Base-by-base conservation (phyloP, 1,139 yeast genomes). In the Pichia sp. region DNA sequence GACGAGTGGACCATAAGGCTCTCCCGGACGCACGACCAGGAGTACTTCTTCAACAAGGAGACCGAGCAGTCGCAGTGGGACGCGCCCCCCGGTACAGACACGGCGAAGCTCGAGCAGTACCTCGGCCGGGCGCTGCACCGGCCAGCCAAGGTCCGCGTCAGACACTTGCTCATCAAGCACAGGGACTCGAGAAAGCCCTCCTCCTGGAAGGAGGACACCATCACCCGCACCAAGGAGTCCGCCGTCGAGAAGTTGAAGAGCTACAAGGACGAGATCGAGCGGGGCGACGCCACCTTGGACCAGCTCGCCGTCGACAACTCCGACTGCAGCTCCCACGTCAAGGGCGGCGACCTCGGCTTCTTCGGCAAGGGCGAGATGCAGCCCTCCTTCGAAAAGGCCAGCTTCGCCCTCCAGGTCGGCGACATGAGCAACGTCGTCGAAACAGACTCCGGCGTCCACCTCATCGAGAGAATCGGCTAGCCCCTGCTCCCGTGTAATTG, bases 361-460 rank as follows among this genome's bases (percentile, higher is more conserved):
- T 93, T 93, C 67, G 90, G 88, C 29, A 82, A 79, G 57, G 97
- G 97, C 42, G 92, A 86, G 65, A 93, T 93, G 99, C 98, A 93
- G 69, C 96, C 96, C 48, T 75, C 85, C 56, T 93, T 93, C 67
- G 99, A 93, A 69, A 84, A 84, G 58, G 96, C 95, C 2, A 86
- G 97, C 0, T 92, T 87, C 68, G 84, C 73, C 8, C 75, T 93
- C 62, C 82, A 88, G 62, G 84, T 90, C 10, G 97, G 96, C 16
- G 95, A 90, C 67, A 71, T 88, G 53, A 86, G 96, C 66, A 87
- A 82, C 52, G 81, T 90, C 26, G 85, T 93, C 13, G 97, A 90
- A 71, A 83, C 93, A 13, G 96, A 87, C 63, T 86, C 96, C 64
- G 99, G 99, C 19, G 84, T 90, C 53, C 99, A 93, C 68, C 71